Evolutionary conservation across 441 rosid genomes (phyloP).

Genomic region (Dalechampia spathulata): DNA sequence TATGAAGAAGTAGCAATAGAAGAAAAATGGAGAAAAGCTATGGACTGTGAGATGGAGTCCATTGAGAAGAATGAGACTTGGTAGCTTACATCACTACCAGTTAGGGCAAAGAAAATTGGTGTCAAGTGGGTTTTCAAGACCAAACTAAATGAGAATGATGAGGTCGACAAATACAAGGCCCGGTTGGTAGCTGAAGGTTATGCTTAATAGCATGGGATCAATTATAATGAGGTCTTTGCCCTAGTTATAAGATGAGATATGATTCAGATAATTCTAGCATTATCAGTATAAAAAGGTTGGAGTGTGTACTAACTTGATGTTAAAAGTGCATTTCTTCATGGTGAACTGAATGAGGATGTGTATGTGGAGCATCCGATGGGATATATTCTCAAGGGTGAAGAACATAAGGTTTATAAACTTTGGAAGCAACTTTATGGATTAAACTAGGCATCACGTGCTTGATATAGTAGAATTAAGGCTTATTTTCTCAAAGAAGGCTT

Average conservation of each 20-base stretch:
- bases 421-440: background rate
- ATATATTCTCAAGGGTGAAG: background rate
- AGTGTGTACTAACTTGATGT: slow-evolving; percentile 2
- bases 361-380: background rate
- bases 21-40: slow-evolving; percentile 5
- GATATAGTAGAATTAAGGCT: background rate
- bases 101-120: background rate
- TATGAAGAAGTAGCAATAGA: background rate
- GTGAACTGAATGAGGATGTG: background rate
- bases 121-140: background rate
- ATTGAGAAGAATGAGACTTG: slow-evolving; percentile 12
- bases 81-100: background rate
- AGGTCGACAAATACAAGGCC: background rate
- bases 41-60: slow-evolving; percentile 1
- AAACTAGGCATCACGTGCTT: background rate
- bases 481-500: slow-evolving; percentile 3
- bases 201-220: background rate
- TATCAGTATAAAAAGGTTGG: background rate
- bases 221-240: slow-evolving; percentile 1
- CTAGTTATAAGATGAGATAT: slow-evolving; percentile 6
- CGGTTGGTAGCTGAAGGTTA: background rate
- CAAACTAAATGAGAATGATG: background rate
- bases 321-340: background rate
- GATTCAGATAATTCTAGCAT: background rate
- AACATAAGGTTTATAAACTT: background rate